Evolutionary conservation across 2,329 filamentous ascomycete species (phyloP), one percentile per base, ranked within the genome.

Genomic region (Conoideocrella luteorostrata): DNA sequence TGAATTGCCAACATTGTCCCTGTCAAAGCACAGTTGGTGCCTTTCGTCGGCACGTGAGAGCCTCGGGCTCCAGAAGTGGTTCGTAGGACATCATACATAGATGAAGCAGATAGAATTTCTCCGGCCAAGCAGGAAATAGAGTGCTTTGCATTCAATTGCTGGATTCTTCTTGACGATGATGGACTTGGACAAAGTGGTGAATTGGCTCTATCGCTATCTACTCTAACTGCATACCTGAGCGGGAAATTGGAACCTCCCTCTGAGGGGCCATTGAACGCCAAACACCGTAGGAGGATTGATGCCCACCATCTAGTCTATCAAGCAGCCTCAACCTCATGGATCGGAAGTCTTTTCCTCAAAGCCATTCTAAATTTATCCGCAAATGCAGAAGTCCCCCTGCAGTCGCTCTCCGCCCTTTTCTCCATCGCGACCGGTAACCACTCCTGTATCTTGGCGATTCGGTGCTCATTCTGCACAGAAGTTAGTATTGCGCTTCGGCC

Each of bases 401-500:
- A 83, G 44, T 77, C 74, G 57, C 76, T 81, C 45, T 69, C 60
- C 17, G 63, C 56, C 48, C 71, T 66, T 61, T 74, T 80, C 33
- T 76, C 67, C 52, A 78, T 52, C 3, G 79, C 79, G 50, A 74
- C 61, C 0, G 77, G 73, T 59, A 83, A 55, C 76, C 78, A 88
- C 50, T 80, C 72, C 43, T 67, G 59, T 42, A 88, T 85, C 61
- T 81, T 81, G 54, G 77, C 69, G 46, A 86, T 75, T 18, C 85
- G 69, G 46, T 77, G 78, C 45, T 77, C 70, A 52, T 82, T 81
- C 66, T 80, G 47, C 26, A 26, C 29, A 45, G 10, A 4, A 4
- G 18, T 15, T 7, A 34, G 28, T 13, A n/a, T 30, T 12, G n/a
- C 20, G 36, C 22, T 23, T 15, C 4, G 6, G 17, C 20, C 21